phyloP scores from a whole-genome alignment of 495 filamentous ascomycete genomes.

The Penicillium coffeae region DNA sequence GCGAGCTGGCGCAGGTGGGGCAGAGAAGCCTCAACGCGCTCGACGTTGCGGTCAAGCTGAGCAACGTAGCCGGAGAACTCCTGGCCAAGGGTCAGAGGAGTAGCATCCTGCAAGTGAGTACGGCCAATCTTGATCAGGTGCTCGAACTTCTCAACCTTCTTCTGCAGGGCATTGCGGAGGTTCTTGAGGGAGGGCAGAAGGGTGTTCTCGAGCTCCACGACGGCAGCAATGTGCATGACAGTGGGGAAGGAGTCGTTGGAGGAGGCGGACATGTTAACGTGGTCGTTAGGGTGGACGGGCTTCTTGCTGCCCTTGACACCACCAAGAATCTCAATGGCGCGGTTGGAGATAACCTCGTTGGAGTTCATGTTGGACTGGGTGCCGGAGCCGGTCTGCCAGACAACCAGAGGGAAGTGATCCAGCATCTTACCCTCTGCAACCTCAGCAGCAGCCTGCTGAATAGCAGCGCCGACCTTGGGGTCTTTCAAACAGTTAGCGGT shows the following conservation, averaged over 20 bases:
- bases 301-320: constrained; percentile 94
- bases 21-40: constrained; percentile 76
- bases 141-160: constrained; percentile 86
- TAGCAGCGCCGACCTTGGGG: constrained; percentile 86
- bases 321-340: constrained; percentile 95
- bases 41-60: constrained; percentile 85
- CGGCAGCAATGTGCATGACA: constrained; percentile 98
- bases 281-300: constrained; percentile 98
- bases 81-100: constrained; percentile 91
- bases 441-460: constrained; percentile 89
- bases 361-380: constrained; percentile 99
- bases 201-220: constrained; percentile 82
- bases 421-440: constrained; percentile 90
- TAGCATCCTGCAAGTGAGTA: constrained; percentile 97
- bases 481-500: constrained; percentile 43
- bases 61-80: constrained; percentile 98
- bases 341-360: constrained; percentile 99
- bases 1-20: constrained; percentile 84
- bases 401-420: constrained; percentile 97
- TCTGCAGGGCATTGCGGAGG: constrained; percentile 77
- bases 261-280: constrained; percentile 97
- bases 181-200: constrained; percentile 79
- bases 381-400: constrained; percentile 98
- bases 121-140: constrained; percentile 97
- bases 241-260: constrained; percentile 99